Percentiles rank a stretch among this genome's conserved stretches.
Conservation (phyloP, 163 green algal species). For the Coccomyxa subellipsoidea region DNA sequence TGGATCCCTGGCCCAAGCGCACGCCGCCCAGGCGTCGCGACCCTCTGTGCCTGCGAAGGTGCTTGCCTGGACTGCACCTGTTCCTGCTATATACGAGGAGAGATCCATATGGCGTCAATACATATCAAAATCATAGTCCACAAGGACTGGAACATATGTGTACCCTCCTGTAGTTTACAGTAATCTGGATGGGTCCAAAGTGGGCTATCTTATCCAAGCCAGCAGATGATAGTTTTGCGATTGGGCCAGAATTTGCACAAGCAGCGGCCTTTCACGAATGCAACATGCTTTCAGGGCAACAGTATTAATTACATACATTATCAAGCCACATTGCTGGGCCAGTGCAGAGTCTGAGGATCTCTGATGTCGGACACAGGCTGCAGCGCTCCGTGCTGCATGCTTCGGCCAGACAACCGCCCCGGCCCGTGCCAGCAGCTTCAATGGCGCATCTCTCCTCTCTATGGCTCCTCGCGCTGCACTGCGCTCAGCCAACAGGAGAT, state of each 20-base stretch:
- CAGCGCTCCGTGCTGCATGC: background rate
- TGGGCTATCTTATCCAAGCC: background rate
- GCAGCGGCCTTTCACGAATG: no score
- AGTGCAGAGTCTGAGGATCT: background rate
- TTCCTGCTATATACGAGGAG: background rate
- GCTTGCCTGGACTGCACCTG: background rate
- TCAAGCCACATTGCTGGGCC: background rate
- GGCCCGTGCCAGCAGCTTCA: background rate
- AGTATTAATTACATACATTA: no score
- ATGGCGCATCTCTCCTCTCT: background rate
- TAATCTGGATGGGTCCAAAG: background rate
- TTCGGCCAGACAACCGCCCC: background rate
- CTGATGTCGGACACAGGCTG: background rate
- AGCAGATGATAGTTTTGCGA: background rate
- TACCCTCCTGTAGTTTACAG: background rate
- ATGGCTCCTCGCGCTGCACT: background rate
- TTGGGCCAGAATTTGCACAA: no score
- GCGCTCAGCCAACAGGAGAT: background rate
- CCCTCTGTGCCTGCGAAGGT: background rate
- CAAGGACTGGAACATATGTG: background rate
- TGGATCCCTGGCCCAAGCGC: background rate
- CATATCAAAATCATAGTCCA: background rate
- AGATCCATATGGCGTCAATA: background rate
- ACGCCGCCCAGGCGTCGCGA: background rate
- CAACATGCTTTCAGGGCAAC: no score